These are phyloP conservation scores for Agaricus blazei DNA, from an alignment of 768 basidiomycete species.

Conservation along the genomic window DNA sequence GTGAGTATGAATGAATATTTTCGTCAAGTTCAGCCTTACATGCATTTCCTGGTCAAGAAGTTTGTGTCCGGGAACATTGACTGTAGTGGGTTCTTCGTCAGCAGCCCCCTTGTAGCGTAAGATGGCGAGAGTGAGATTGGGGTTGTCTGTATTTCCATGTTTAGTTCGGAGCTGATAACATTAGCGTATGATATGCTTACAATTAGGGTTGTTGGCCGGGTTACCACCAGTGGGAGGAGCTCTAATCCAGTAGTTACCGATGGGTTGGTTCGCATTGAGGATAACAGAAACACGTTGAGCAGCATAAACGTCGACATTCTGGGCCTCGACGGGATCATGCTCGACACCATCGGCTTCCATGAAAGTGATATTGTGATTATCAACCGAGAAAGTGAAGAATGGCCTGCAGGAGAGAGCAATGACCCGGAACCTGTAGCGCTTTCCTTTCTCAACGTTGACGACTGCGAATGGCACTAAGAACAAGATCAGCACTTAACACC, in stretches of 20 bases:
- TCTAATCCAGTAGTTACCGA: constrained; percentile 35
- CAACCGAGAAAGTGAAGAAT: constrained; percentile 33
- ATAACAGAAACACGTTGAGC: constrained; percentile 25
- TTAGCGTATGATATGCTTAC: constrained; percentile 14
- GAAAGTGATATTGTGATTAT: constrained; percentile 25
- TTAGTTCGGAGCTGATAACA: constrained; percentile 8
- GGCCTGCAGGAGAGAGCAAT: constrained; percentile 43
- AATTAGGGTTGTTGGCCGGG: constrained; percentile 7
- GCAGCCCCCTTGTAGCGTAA: constrained; percentile 38
- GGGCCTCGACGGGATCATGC: constrained; percentile 27
- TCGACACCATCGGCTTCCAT: constrained; percentile 28
- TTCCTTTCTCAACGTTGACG: constrained; percentile 35
- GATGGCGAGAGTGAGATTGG: constrained; percentile 27
- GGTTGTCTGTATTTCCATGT: constrained; percentile 28
- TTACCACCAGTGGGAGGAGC: constrained; percentile 33
- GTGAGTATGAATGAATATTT: constrained; percentile 2
- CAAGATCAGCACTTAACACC: not conserved
- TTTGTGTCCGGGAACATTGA: constrained; percentile 14
- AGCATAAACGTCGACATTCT: constrained; percentile 31
- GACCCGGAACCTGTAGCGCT: constrained; percentile 50
- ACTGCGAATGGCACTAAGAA: constrained; percentile 17
- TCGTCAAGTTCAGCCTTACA: not conserved
- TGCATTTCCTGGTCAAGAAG: constrained; percentile 7
- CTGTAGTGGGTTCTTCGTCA: constrained; percentile 24
- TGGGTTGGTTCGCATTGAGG: constrained; percentile 19